Evolutionary conservation across 805 yeast genomes (phyloP).

Genomic region (Cyberlindnera euphorbiae): DNA sequence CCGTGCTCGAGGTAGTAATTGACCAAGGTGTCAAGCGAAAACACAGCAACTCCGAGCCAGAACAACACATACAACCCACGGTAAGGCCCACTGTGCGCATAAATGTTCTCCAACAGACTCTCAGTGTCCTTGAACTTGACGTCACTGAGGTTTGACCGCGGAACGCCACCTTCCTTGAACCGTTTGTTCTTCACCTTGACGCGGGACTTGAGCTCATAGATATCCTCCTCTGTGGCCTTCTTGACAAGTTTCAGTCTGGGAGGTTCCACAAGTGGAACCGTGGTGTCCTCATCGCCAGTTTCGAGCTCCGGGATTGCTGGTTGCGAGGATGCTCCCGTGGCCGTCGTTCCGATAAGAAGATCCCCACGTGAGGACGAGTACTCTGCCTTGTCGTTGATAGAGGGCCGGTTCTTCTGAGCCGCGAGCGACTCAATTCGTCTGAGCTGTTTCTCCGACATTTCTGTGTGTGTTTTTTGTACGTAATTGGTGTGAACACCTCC

Average conservation of each 20-base stretch:
- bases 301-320: background rate
- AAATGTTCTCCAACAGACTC: conserved; percentile 23
- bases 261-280: background rate
- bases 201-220: conserved; percentile 17
- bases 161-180: conserved; percentile 22
- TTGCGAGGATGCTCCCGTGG: no score
- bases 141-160: conserved; percentile 25
- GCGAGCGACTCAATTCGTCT: conserved; percentile 7
- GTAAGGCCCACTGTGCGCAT: conserved; percentile 32
- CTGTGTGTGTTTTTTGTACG: no score
- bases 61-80: conserved; percentile 78
- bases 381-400: conserved; percentile 11
- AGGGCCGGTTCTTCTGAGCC: conserved; percentile 9
- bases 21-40: conserved; percentile 46
- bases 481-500: no score
- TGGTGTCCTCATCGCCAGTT: background rate
- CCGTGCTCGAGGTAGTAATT: conserved; percentile 48
- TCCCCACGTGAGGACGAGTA: conserved; percentile 1
- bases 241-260: conserved; percentile 6
- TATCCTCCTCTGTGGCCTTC: conserved; percentile 16
- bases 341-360: no score
- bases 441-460: background rate
- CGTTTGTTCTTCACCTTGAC: conserved; percentile 14
- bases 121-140: conserved; percentile 17
- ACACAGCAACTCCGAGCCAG: conserved; percentile 52